These are phyloP conservation scores for Groenewaldozyma salmanticensis DNA, from an alignment of 805 yeast genomes.

Conservation along the genomic window DNA sequence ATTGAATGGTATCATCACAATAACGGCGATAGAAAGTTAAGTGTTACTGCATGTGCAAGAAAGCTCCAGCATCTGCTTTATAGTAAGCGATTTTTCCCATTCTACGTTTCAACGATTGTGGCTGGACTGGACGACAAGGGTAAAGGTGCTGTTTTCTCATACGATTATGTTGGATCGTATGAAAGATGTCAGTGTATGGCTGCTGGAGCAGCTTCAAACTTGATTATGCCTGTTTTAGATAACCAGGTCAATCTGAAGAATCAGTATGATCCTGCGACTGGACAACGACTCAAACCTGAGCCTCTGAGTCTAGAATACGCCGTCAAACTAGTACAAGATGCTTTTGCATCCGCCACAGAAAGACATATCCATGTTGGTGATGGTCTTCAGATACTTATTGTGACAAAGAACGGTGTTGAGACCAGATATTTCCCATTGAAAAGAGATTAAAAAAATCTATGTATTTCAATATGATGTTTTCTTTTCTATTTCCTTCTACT, in stretches of 20 bases:
- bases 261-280: constrained; percentile 77
- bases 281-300: constrained; percentile 47
- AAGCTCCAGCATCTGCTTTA: constrained; percentile 82
- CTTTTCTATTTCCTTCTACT: not conserved
- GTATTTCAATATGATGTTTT: not conserved
- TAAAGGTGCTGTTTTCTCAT: constrained; percentile 88
- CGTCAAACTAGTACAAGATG: constrained; percentile 78
- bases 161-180: constrained; percentile 96
- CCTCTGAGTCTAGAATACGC: constrained; percentile 77
- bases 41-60: constrained; percentile 73
- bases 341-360: constrained; percentile 93
- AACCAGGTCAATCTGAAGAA: constrained; percentile 95
- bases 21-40: constrained; percentile 57
- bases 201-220: constrained; percentile 93
- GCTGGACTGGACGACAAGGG: constrained; percentile 92
- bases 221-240: constrained; percentile 95
- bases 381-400: constrained; percentile 81
- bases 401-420: constrained; percentile 87
- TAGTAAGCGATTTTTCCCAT: constrained; percentile 93
- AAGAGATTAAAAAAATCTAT: constrained; percentile 41
- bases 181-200: constrained; percentile 97
- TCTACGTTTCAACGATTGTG: constrained; percentile 87
- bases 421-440: constrained; percentile 77
- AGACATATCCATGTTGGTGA: constrained; percentile 99
- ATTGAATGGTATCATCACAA: constrained; percentile 85